Evolutionary conservation across 1,284 basidiomycete genomes (phyloP).

Genomic region (Pterulicium gracile): DNA sequence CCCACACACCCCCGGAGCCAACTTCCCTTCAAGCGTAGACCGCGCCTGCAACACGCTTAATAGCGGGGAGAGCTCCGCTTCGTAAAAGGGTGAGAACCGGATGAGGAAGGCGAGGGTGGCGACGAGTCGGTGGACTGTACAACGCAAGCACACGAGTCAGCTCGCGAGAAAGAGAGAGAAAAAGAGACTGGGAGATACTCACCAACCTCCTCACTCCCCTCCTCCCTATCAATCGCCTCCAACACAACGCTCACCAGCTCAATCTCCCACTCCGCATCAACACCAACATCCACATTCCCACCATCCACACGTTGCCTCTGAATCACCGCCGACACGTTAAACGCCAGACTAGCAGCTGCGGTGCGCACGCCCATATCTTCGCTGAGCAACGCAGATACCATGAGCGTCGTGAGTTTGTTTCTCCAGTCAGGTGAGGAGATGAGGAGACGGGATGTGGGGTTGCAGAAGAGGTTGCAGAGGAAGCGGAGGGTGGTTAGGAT

Average conservation of each 20-base stretch:
- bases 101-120: conserved; percentile 68
- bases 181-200: conserved; percentile 30
- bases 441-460: conserved; percentile 37
- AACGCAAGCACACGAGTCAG: conserved; percentile 6
- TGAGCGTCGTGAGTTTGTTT: conserved; percentile 29
- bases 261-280: conserved; percentile 72
- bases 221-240: conserved; percentile 64
- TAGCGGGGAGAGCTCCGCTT: conserved; percentile 39
- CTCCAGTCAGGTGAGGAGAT: conserved; percentile 21
- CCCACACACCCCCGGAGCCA: conserved; percentile 37
- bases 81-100: conserved; percentile 56
- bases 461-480: conserved; percentile 64
- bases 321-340: conserved; percentile 60
- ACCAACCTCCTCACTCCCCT: conserved; percentile 70
- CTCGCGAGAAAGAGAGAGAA: background rate
- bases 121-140: conserved; percentile 65
- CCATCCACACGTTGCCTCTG: conserved; percentile 47
- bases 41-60: conserved; percentile 63
- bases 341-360: conserved; percentile 73
- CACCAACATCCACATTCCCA: conserved; percentile 23
- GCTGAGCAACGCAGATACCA: conserved; percentile 62
- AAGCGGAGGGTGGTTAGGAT: conserved; percentile 64
- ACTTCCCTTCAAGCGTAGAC: conserved; percentile 39
- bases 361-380: conserved; percentile 59
- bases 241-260: conserved; percentile 74